Conservation (phyloP, 2,329 filamentous ascomycete genomes). For the Alternaria metachromatica region DNA sequence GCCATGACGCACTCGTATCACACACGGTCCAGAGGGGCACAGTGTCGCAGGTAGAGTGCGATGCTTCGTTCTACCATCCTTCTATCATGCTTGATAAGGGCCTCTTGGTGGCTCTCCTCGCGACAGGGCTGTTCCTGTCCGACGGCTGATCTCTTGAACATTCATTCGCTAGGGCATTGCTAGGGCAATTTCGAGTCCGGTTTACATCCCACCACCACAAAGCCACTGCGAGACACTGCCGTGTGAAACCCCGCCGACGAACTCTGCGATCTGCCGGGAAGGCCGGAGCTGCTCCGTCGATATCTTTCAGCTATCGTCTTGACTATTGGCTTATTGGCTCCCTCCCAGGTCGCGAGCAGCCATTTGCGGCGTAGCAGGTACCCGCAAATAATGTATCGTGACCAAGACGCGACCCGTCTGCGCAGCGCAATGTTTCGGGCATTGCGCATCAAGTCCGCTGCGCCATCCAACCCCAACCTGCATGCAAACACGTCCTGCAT, state of each 20-base stretch:
- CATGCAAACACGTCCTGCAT: slow-evolving; percentile 9
- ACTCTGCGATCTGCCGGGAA: slow-evolving; percentile 24
- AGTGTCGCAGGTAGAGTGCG: slow-evolving; percentile 34
- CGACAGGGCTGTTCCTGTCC: slow-evolving; percentile 29
- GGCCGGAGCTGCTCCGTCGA: slow-evolving; percentile 13
- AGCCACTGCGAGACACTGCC: slow-evolving; percentile 24
- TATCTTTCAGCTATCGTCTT: slow-evolving; percentile 13
- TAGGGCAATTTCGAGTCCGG: slow-evolving; percentile 35
- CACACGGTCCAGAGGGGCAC: slow-evolving; percentile 15
- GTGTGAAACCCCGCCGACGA: slow-evolving; percentile 36
- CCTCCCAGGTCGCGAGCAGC: slow-evolving; percentile 15
- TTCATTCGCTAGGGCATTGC: slow-evolving; percentile 33
- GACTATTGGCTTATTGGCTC: slow-evolving; percentile 12
- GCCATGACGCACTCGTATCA: slow-evolving; percentile 11
- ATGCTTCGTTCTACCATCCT: slow-evolving; percentile 3
- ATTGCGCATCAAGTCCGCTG: slow-evolving; percentile 9
- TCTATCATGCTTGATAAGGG: slow-evolving; percentile 16
- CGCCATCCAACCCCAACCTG: slow-evolving; percentile 10
- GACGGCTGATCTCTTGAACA: slow-evolving; percentile 35
- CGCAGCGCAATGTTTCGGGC: slow-evolving; percentile 9
- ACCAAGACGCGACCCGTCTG: slow-evolving; percentile 5
- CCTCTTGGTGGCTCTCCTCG: slow-evolving; percentile 19
- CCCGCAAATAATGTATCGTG: slow-evolving; percentile 7
- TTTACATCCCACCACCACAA: slow-evolving; percentile 21
- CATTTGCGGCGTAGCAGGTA: slow-evolving; percentile 11